These are phyloP conservation scores for Plasmodium coatneyi DNA, from an alignment of 169 alveolate genomes.

Conservation along the genomic window DNA sequence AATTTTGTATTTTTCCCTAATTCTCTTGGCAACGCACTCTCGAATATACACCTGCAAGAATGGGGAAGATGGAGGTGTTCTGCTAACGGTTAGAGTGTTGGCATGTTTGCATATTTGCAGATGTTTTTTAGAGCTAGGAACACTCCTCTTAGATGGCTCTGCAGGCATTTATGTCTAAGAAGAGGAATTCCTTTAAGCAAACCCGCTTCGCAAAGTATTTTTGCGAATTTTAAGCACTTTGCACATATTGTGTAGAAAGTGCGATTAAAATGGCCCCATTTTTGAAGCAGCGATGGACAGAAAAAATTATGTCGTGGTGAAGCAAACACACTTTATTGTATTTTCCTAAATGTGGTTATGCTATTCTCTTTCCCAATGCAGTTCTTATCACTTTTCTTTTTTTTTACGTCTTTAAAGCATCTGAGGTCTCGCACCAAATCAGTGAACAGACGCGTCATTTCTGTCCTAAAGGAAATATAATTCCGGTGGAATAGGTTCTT, in stretches of 20 bases:
- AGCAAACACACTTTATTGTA: not conserved
- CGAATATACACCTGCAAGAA: constrained; percentile 62
- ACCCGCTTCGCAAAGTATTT: not conserved
- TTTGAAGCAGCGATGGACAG: not conserved
- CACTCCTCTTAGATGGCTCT: not conserved
- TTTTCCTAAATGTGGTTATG: not conserved
- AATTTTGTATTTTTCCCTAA: constrained; percentile 50
- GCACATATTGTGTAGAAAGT: not conserved
- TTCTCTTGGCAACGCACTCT: constrained; percentile 66
- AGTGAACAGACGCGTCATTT: constrained; percentile 42
- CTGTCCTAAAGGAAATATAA: constrained; percentile 14
- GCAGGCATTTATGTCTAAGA: not conserved
- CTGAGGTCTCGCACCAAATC: constrained; percentile 20
- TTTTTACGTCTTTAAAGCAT: constrained; percentile 63
- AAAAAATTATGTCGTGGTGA: not conserved
- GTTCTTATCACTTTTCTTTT: not conserved
- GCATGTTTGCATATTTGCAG: not conserved
- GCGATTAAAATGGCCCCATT: not conserved
- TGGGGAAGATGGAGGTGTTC: not conserved
- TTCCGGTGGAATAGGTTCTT: constrained; percentile 13
- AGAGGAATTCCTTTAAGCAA: not conserved
- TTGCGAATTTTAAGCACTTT: not conserved
- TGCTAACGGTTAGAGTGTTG: not conserved
- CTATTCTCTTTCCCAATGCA: not conserved
- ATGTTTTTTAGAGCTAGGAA: not conserved